phyloP scores from a whole-genome alignment of 192 early-diverging fungal genomes.

The Gamsiella multidivaricata region DNA sequence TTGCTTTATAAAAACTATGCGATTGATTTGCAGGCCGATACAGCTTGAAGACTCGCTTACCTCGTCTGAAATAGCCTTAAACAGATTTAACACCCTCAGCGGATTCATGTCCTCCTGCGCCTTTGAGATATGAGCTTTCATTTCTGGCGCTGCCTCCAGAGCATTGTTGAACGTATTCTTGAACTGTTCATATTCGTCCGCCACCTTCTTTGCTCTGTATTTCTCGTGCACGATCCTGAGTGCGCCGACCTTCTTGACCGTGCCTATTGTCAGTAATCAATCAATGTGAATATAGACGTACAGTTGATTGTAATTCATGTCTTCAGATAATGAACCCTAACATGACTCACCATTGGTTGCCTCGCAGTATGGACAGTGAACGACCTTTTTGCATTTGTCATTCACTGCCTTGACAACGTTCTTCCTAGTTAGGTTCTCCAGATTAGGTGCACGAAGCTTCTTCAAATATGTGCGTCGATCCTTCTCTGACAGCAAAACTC shows the following conservation, averaged over 20 bases:
- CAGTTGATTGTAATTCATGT: background rate
- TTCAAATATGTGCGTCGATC: conserved; percentile 77
- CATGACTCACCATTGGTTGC: conserved; percentile 83
- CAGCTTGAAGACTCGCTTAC: conserved; percentile 30
- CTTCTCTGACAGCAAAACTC: conserved; percentile 86
- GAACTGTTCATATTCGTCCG: conserved; percentile 77
- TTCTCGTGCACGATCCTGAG: conserved; percentile 97
- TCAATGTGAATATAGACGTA: background rate
- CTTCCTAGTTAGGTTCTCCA: conserved; percentile 85
- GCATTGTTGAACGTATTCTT: conserved; percentile 82
- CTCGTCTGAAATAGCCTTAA: conserved; percentile 89
- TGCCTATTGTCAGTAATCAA: conserved; percentile 56
- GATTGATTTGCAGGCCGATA: background rate
- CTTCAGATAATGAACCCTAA: too few species aligned
- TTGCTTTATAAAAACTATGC: background rate
- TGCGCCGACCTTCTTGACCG: conserved; percentile 95
- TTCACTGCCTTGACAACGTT: conserved; percentile 87
- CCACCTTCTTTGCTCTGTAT: conserved; percentile 83
- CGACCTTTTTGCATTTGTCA: conserved; percentile 87
- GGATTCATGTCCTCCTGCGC: conserved; percentile 97
- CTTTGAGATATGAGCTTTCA: conserved; percentile 79
- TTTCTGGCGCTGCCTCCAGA: conserved; percentile 74
- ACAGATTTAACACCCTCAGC: conserved; percentile 83
- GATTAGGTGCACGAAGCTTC: conserved; percentile 75
- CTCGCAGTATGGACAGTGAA: conserved; percentile 84